Evolutionary conservation across 2,329 filamentous ascomycete genomes (phyloP).

Genomic region (Arachnomyces sp.): DNA sequence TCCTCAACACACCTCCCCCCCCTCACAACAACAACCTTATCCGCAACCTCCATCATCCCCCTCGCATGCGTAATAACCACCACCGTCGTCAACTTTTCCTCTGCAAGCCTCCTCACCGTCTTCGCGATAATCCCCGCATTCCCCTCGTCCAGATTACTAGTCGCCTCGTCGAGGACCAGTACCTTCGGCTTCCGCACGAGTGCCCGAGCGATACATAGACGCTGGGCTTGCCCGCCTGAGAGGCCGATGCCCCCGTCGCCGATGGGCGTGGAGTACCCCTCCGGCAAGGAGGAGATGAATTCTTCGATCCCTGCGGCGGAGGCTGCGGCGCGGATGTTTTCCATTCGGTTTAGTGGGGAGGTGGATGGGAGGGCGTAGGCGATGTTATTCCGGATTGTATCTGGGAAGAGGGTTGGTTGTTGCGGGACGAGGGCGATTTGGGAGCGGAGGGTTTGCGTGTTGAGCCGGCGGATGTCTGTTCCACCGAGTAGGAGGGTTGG

Average conservation of each 20-base stretch:
- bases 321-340: slow-evolving; percentile 47
- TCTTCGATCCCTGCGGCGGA: slow-evolving; percentile 59
- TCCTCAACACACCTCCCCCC: slow-evolving; percentile 60
- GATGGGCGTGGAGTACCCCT: slow-evolving; percentile 62
- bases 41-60: slow-evolving; percentile 79
- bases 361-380: slow-evolving; percentile 59
- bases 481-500: slow-evolving; percentile 45
- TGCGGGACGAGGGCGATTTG: slow-evolving; percentile 55
- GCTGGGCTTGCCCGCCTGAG: slow-evolving; percentile 75
- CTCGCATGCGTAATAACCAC: slow-evolving; percentile 72
- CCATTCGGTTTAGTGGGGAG: slow-evolving; percentile 42
- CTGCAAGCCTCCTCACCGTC: slow-evolving; percentile 51
- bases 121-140: slow-evolving; percentile 56
- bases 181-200: slow-evolving; percentile 62
- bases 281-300: slow-evolving; percentile 64
- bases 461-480: slow-evolving; percentile 48
- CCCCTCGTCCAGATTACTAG: slow-evolving; percentile 65
- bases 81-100: slow-evolving; percentile 43
- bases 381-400: slow-evolving; percentile 48
- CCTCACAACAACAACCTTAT: slow-evolving; percentile 62
- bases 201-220: slow-evolving; percentile 72
- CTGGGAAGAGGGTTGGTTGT: slow-evolving; percentile 51
- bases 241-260: slow-evolving; percentile 68
- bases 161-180: slow-evolving; percentile 80
- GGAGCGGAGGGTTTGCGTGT: slow-evolving; percentile 53